These are phyloP conservation scores for Aspergillus sergii DNA, from an alignment of 2,329 filamentous ascomycete genomes.

Conservation along the genomic window DNA sequence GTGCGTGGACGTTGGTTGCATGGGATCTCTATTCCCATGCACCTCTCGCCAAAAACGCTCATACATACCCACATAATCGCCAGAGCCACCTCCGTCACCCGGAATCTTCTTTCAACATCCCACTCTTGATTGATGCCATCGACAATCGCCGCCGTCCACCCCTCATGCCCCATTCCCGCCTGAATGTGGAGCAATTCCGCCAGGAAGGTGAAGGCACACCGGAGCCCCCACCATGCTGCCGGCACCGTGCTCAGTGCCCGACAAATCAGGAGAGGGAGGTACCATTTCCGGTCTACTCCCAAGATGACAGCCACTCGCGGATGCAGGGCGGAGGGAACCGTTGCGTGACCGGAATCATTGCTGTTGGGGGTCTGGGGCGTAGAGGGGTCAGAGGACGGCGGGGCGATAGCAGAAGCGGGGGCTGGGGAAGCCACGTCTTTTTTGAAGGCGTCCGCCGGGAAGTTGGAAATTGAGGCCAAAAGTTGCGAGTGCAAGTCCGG, in stretches of 20 bases:
- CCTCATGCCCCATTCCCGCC: slow-evolving; percentile 45
- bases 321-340: slow-evolving; percentile 55
- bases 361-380: slow-evolving; percentile 30
- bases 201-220: slow-evolving; percentile 69
- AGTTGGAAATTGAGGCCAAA: slow-evolving; percentile 14
- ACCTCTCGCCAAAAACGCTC: slow-evolving; percentile 20
- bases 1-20: neutral
- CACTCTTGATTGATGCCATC: slow-evolving; percentile 42
- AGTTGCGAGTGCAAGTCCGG: slow-evolving; percentile 13
- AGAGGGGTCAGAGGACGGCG: slow-evolving; percentile 34
- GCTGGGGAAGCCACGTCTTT: slow-evolving; percentile 36
- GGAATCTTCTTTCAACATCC: slow-evolving; percentile 53
- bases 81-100: slow-evolving; percentile 69
- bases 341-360: slow-evolving; percentile 32
- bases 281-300: slow-evolving; percentile 72
- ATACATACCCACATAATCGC: slow-evolving; percentile 72
- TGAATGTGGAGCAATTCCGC: slow-evolving; percentile 60
- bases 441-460: slow-evolving; percentile 21
- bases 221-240: slow-evolving; percentile 71
- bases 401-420: slow-evolving; percentile 27
- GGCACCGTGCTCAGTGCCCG: slow-evolving; percentile 73
- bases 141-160: slow-evolving; percentile 43
- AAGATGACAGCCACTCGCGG: slow-evolving; percentile 78
- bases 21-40: neutral
- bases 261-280: slow-evolving; percentile 71